phyloP scores from a whole-genome alignment of 2,329 filamentous ascomycete species.

The Neofusicoccum sp. region DNA sequence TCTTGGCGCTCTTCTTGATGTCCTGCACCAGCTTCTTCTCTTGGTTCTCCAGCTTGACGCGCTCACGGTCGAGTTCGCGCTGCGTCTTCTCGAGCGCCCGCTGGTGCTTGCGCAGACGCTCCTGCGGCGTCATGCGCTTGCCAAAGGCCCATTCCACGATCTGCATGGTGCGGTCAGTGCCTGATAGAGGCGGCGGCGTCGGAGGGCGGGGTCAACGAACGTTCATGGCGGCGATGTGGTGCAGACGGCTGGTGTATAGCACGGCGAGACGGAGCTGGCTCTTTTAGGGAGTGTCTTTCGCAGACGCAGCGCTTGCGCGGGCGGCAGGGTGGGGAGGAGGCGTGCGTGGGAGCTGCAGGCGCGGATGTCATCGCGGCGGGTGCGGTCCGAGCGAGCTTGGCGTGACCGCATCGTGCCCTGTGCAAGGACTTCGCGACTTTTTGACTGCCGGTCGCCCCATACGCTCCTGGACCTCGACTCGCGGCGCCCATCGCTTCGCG shows the following conservation, averaged over 20 bases:
- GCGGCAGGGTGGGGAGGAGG: slow-evolving; percentile 18
- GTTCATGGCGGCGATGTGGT: slow-evolving; percentile 56
- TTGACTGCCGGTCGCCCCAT: neutral
- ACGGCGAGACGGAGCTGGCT: neutral
- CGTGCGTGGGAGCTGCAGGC: slow-evolving; percentile 17
- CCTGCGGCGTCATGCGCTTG: slow-evolving; percentile 96
- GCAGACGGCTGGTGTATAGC: neutral
- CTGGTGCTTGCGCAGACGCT: slow-evolving; percentile 91
- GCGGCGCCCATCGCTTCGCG: slow-evolving; percentile 25
- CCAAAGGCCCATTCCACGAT: slow-evolving; percentile 99
- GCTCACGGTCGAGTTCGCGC: slow-evolving; percentile 90
- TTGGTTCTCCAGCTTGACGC: slow-evolving; percentile 95
- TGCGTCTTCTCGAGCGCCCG: slow-evolving; percentile 96
- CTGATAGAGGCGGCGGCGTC: neutral
- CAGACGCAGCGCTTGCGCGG: slow-evolving; percentile 16
- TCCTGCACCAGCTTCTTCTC: slow-evolving; percentile 96
- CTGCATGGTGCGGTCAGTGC: slow-evolving; percentile 51
- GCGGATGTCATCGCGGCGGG: neutral
- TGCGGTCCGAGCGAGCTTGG: slow-evolving; percentile 5
- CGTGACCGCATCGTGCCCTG: neutral
- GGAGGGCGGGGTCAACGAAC: slow-evolving; percentile 45
- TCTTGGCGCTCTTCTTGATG: slow-evolving; percentile 98
- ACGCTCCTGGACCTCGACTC: slow-evolving; percentile 3
- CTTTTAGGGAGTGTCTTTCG: slow-evolving; percentile 3
- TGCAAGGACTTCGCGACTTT: slow-evolving; percentile 14